Evolutionary conservation across 306 rosid species (phyloP).

Genomic region (Begonia loranthoides): DNA sequence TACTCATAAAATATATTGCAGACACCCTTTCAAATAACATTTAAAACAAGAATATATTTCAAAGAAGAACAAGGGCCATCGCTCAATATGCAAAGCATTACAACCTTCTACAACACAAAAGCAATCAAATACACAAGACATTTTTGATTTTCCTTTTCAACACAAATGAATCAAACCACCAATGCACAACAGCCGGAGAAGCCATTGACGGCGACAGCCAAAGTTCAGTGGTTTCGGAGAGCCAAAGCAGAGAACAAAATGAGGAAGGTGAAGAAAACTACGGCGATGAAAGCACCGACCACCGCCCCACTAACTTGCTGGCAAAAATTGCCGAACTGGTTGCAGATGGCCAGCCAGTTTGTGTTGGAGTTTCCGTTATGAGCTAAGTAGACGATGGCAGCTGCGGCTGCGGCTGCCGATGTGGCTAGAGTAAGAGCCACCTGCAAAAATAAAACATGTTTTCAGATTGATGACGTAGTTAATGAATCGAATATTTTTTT

Average conservation of each 20-base stretch:
- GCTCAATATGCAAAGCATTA: too few species aligned
- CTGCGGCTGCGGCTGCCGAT: slow-evolving; percentile 56
- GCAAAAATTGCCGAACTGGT: slow-evolving; percentile 68
- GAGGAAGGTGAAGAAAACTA: slow-evolving; percentile 28
- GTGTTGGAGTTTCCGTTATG: slow-evolving; percentile 65
- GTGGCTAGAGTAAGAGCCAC: slow-evolving; percentile 57
- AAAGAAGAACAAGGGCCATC: too few species aligned
- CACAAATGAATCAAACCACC: too few species aligned
- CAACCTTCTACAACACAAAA: too few species aligned
- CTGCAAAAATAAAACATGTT: slow-evolving; percentile 16
- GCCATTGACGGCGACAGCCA: neutral
- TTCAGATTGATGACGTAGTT: neutral
- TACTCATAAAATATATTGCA: too few species aligned
- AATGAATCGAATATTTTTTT: neutral
- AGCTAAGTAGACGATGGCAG: slow-evolving; percentile 69
- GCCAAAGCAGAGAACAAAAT: slow-evolving; percentile 48
- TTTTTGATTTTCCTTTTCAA: neutral
- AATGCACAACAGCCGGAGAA: neutral
- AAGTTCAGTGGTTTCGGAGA: slow-evolving; percentile 27
- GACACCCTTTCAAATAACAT: too few species aligned
- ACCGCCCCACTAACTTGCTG: slow-evolving; percentile 53
- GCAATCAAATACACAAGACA: neutral
- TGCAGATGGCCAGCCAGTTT: slow-evolving; percentile 80
- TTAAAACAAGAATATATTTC: too few species aligned
- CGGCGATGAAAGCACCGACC: slow-evolving; percentile 41